Percentiles rank a stretch among this genome's conserved stretches.
Conservation (phyloP, 768 basidiomycete genomes). For the Pleurotus tuoliensis region DNA sequence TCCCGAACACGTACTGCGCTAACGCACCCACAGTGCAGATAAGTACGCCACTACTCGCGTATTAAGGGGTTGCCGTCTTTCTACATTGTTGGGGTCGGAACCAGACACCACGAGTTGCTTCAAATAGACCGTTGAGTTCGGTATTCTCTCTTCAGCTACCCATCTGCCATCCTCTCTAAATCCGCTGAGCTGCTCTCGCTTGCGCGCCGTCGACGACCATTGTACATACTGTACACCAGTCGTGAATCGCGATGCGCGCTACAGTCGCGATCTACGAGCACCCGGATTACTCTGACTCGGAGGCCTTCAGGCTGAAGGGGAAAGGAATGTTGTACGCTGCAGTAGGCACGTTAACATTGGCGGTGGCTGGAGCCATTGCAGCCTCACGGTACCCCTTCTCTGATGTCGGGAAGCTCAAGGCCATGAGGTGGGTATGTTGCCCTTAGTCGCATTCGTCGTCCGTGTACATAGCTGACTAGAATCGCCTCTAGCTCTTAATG, state of each 20-base stretch:
- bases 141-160: constrained; percentile 55
- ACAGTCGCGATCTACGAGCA: constrained; percentile 2
- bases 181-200: neutral
- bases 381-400: neutral
- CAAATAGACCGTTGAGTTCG: constrained; percentile 39
- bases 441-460: neutral
- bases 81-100: too few species aligned
- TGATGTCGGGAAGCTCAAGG: neutral
- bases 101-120: constrained; percentile 43
- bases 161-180: constrained; percentile 42
- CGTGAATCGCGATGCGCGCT: constrained; percentile 1
- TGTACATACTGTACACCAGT: neutral
- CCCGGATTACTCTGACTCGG: constrained; percentile 5
- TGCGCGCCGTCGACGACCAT: neutral
- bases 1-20: too few species aligned
- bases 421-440: neutral
- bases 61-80: too few species aligned
- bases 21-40: too few species aligned
- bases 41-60: too few species aligned
- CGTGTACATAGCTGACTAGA: neutral
- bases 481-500: too few species aligned
- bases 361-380: neutral
- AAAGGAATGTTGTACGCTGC: constrained; percentile 5
- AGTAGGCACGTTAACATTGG: neutral
- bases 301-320: neutral